Base-by-base conservation (phyloP, 2,329 filamentous ascomycete species). In the Aspergillus carbonarius region DNA sequence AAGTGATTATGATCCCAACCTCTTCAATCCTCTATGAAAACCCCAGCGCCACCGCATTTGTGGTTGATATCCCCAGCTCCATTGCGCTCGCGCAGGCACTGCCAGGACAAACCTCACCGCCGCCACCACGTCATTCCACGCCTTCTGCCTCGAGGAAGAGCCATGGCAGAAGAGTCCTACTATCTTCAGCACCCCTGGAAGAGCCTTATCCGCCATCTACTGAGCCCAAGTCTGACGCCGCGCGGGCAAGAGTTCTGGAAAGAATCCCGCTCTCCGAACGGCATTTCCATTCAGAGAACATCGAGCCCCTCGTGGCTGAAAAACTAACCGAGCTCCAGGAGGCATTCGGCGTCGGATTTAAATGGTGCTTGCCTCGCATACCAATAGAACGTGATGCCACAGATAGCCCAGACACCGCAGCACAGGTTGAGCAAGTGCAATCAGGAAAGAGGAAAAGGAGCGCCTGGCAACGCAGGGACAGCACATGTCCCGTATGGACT, bases 51-150 rank as follows among this genome's bases (percentile, higher is more conserved):
- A 79, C 78, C 5, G 66, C 82, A 32, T 79, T 79, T 15, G 70
- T 88, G 18, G 65, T 88, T 30, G 85, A 88, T 65, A 81, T 86
- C 9, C 85, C 86, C 2, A 69, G 68, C 5, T 87, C 85, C 1
- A 85, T 88, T 56, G 75, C 78, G 17, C 65, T 75, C 6, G 83
- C 82, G 5, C 85, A 88, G 70, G 74, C 72, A 18, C 69, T 71
- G 44, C 60, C 60, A 18, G 50, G 62, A 40, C 55, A 50, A 18
- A 40, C n/a, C 32, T 53, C 50, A 34, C 30, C 54, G 13, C 18
- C 35, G 13, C 18, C 35, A 32, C 37, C 48, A 23, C 48, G 27
- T 37, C 18, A 34, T 55, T 37, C 53, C 46, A 9, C 46, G 54
- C 17, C 37, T 13, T 37, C 50, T 37, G 30, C 40, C 25, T 46